Evolutionary conservation across 2,329 filamentous ascomycete genomes (phyloP).

Genomic region (Cercospora sp.): DNA sequence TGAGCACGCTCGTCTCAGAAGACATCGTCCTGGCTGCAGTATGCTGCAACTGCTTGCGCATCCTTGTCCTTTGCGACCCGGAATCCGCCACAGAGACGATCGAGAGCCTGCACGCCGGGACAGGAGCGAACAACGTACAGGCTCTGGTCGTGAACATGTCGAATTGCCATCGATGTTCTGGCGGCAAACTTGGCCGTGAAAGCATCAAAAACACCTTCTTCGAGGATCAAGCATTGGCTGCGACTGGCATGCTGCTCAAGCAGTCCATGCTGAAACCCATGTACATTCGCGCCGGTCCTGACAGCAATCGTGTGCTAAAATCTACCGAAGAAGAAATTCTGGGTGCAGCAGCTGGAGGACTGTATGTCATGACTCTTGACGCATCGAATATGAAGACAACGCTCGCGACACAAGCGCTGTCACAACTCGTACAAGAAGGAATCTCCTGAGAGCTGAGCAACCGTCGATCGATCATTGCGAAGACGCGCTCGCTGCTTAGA

Average conservation of each 20-base stretch:
- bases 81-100: neutral
- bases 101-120: neutral
- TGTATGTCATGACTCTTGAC: neutral
- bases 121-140: constrained; percentile 5
- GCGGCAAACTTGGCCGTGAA: neutral
- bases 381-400: neutral
- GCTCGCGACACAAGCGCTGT: constrained; percentile 4
- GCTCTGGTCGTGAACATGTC: constrained; percentile 2
- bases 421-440: neutral
- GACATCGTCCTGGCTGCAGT: constrained; percentile 3
- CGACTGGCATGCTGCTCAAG: constrained; percentile 3
- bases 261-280: neutral
- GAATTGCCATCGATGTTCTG: constrained; percentile 5
- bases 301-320: neutral
- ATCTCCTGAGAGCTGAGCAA: neutral
- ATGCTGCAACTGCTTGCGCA: constrained; percentile 7
- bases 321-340: constrained; percentile 3
- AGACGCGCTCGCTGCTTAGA: neutral
- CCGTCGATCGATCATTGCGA: neutral
- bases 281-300: neutral
- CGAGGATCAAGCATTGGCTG: neutral
- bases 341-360: neutral
- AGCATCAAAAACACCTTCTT: neutral
- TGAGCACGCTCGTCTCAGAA: constrained; percentile 2
- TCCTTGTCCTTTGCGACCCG: constrained; percentile 2